Evolutionary conservation across 495 filamentous ascomycete genomes (phyloP).

Genomic region (Penicillium bovifimosum): DNA sequence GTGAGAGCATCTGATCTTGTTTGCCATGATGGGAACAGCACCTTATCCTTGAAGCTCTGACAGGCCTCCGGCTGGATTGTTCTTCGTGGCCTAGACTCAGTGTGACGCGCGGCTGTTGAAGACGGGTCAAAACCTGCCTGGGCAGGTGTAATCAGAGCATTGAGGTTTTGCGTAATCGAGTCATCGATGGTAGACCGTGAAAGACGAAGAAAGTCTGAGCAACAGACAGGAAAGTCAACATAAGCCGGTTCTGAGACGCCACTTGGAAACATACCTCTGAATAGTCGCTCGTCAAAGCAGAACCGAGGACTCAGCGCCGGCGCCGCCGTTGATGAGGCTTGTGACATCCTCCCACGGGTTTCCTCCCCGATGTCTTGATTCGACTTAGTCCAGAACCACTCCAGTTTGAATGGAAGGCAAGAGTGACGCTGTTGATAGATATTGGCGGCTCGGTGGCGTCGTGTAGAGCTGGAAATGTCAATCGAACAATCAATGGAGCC

Average conservation of each 20-base stretch:
- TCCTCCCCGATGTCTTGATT: constrained; percentile 16
- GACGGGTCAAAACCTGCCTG: constrained; percentile 69
- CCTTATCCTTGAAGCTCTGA: constrained; percentile 64
- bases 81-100: constrained; percentile 33
- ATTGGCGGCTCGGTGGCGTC: background rate
- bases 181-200: constrained; percentile 87
- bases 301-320: constrained; percentile 79
- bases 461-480: background rate
- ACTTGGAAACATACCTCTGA: constrained; percentile 59
- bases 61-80: constrained; percentile 59
- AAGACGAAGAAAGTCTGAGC: constrained; percentile 82
- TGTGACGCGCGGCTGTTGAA: constrained; percentile 59
- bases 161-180: constrained; percentile 87
- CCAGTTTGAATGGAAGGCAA: constrained; percentile 26
- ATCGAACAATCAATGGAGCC: background rate
- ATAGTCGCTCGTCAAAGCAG: constrained; percentile 80
- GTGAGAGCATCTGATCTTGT: constrained; percentile 75
- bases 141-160: constrained; percentile 78
- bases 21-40: constrained; percentile 88
- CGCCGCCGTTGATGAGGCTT: constrained; percentile 45
- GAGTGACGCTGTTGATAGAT: background rate
- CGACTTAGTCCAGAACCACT: constrained; percentile 38
- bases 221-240: constrained; percentile 8
- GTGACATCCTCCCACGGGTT: constrained; percentile 50
- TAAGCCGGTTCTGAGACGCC: background rate